Evolutionary conservation across 2,329 filamentous ascomycete species (phyloP).

Genomic region (Ophiognomonia clavigignenti-juglandacearum): DNA sequence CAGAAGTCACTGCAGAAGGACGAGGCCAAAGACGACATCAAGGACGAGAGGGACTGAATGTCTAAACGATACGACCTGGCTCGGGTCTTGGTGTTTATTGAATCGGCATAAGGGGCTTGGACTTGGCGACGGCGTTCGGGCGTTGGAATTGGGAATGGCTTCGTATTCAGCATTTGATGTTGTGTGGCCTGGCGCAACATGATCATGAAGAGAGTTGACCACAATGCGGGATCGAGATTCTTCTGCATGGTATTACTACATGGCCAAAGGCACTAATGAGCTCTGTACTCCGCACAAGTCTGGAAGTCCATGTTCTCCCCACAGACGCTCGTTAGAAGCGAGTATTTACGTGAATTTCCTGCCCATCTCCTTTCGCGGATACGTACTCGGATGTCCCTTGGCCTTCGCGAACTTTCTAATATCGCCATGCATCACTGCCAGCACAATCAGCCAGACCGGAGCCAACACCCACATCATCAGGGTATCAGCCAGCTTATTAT

Average conservation of each 20-base stretch:
- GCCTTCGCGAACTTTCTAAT: slow-evolving; percentile 52
- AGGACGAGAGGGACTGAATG: neutral
- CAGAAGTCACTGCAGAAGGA: slow-evolving; percentile 39
- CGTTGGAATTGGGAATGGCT: neutral
- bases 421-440: slow-evolving; percentile 51
- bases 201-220: no score
- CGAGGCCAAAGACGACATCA: slow-evolving; percentile 20
- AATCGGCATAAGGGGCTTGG: neutral
- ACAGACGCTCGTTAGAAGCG: no score
- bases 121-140: slow-evolving; percentile 1
- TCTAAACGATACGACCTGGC: no score
- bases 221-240: no score
- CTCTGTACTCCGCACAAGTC: no score
- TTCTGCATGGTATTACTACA: no score
- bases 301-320: no score
- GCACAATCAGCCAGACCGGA: slow-evolving; percentile 54
- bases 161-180: neutral
- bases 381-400: slow-evolving; percentile 53
- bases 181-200: no score
- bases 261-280: no score
- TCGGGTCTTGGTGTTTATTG: no score
- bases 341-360: neutral
- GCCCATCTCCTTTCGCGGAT: slow-evolving; percentile 28
- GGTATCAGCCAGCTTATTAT: slow-evolving; percentile 57
- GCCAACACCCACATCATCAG: slow-evolving; percentile 48